phyloP scores from a whole-genome alignment of 306 rosid genomes.

The Pyrus pyrifolia region DNA sequence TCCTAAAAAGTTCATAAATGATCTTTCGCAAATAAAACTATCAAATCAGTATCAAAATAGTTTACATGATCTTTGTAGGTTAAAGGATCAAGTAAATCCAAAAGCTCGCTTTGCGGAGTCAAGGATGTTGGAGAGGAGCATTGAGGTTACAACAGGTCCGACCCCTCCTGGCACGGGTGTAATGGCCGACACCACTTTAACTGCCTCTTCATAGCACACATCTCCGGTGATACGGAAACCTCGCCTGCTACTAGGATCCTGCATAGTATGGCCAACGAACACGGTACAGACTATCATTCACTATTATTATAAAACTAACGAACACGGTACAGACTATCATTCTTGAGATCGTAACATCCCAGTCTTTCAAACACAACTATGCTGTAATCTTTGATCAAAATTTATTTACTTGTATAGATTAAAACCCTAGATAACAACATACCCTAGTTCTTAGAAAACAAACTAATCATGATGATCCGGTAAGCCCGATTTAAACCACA shows the following conservation, averaged over 20 bases:
- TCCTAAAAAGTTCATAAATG: too few relatives aligned
- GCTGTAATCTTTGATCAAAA: background rate
- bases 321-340: background rate
- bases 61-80: background rate
- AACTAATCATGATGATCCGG: background rate
- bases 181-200: conserved; percentile 46
- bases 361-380: background rate
- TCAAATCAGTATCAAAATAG: too few relatives aligned
- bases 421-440: background rate
- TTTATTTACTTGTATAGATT: background rate
- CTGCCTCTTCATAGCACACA: conserved; percentile 48
- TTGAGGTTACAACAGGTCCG: conserved; percentile 34
- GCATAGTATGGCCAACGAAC: background rate
- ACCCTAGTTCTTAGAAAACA: background rate
- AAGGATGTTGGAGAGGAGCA: conserved; percentile 44
- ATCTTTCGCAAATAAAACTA: too few relatives aligned
- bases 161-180: conserved; percentile 54
- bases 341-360: background rate
- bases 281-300: background rate
- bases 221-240: conserved; percentile 32
- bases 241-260: conserved; percentile 2
- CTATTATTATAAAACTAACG: too few relatives aligned
- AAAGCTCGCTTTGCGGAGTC: conserved; percentile 34
- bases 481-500: background rate
- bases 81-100: background rate